Evolutionary conservation across 73 alveolate species (phyloP).

Genomic region (Symbiodinium pilosum): DNA sequence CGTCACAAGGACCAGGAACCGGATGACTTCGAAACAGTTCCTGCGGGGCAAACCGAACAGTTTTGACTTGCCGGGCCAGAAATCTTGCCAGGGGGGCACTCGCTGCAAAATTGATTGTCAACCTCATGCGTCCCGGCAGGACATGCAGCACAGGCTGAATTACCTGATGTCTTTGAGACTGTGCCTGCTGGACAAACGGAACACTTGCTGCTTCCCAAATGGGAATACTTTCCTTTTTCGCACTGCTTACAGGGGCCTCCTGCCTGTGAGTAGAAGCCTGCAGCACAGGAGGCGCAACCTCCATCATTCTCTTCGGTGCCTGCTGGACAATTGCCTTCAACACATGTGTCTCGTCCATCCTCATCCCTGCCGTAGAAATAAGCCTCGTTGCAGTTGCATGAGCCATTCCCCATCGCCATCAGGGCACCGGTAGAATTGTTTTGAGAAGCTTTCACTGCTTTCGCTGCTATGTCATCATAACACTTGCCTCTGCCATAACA

Average conservation of each 20-base stretch:
- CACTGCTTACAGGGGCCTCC: constrained; percentile 17
- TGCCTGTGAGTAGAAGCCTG: background rate
- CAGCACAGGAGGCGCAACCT: background rate
- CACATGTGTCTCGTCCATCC: constrained; percentile 34
- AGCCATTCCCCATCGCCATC: constrained; percentile 49
- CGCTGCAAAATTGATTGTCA: constrained; percentile 14
- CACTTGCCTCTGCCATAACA: constrained; percentile 43
- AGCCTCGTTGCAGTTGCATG: constrained; percentile 28
- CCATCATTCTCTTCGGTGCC: constrained; percentile 67
- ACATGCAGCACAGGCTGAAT: constrained; percentile 30
- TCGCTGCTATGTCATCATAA: constrained; percentile 6
- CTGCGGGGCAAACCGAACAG: constrained; percentile 23
- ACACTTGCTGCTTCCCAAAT: constrained; percentile 12
- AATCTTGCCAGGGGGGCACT: constrained; percentile 48
- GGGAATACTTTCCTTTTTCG: background rate
- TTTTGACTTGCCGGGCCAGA: background rate
- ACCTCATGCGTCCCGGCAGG: constrained; percentile 55
- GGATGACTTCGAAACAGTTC: background rate
- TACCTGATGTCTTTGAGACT: background rate
- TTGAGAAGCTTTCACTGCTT: background rate
- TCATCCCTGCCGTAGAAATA: constrained; percentile 8
- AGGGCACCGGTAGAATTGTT: constrained; percentile 8
- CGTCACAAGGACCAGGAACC: background rate
- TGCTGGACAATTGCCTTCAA: constrained; percentile 60
- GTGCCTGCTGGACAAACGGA: background rate